phyloP scores from a whole-genome alignment of 2,329 filamentous ascomycete species.

The Aspergillus caelatus region DNA sequence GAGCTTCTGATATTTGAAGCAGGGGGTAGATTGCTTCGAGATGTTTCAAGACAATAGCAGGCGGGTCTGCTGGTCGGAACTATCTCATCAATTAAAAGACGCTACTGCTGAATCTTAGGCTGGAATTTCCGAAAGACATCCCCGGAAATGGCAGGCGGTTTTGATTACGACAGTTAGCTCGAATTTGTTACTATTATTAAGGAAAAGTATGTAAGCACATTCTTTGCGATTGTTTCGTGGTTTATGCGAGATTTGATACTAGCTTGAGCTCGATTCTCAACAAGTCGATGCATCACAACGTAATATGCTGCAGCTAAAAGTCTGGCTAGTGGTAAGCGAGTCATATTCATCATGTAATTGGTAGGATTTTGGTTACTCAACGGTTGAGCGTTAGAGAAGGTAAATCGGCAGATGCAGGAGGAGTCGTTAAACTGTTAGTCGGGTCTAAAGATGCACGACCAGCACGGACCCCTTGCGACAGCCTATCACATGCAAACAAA shows the following conservation, averaged over 20 bases:
- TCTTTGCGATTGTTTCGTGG: too few species aligned
- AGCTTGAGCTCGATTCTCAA: neutral
- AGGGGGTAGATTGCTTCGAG: slow-evolving; percentile 20
- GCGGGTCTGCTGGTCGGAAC: neutral
- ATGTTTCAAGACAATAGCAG: slow-evolving; percentile 22
- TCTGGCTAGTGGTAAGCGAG: neutral
- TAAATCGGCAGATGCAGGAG: neutral
- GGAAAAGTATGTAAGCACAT: too few species aligned
- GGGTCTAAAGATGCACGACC: neutral
- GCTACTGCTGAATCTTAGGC: too few species aligned
- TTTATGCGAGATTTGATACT: too few species aligned
- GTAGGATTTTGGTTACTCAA: neutral
- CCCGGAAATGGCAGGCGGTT: too few species aligned
- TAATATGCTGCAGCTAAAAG: neutral
- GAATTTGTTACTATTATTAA: too few species aligned
- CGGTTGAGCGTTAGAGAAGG: neutral
- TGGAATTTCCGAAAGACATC: too few species aligned
- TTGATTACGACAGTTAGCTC: too few species aligned
- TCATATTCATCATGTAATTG: neutral
- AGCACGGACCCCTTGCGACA: neutral
- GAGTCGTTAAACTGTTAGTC: neutral
- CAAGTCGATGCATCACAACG: neutral
- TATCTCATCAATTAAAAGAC: too few species aligned
- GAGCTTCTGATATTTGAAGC: slow-evolving; percentile 13
- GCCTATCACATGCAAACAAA: neutral